These are phyloP conservation scores for Cryptococcus sp. DNA, from an alignment of 1,284 basidiomycete genomes.

Conservation along the genomic window DNA sequence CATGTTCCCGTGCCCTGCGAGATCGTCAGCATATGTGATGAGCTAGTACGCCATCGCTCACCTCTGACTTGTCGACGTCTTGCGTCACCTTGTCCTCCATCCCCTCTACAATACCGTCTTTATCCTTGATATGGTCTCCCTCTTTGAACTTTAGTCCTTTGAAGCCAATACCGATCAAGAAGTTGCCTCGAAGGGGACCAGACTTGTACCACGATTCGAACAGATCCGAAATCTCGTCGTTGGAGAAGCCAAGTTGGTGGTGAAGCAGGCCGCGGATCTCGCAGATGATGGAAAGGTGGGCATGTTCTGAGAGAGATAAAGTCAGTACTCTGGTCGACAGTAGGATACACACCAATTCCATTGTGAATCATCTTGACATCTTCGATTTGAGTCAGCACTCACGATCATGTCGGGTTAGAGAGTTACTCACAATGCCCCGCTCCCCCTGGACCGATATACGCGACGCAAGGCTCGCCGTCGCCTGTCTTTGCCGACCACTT, in stretches of 20 bases:
- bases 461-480: slow-evolving; percentile 38
- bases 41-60: slow-evolving; percentile 7
- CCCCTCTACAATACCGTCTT: slow-evolving; percentile 43
- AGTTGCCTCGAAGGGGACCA: slow-evolving; percentile 35
- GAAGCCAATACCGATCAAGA: slow-evolving; percentile 40
- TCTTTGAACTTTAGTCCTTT: slow-evolving; percentile 41
- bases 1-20: slow-evolving; percentile 33
- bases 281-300: slow-evolving; percentile 59
- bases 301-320: slow-evolving; percentile 30
- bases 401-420: neutral
- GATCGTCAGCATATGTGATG: no score
- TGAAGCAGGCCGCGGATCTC: slow-evolving; percentile 78
- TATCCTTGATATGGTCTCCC: slow-evolving; percentile 38
- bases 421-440: slow-evolving; percentile 37
- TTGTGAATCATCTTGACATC: slow-evolving; percentile 46
- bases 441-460: slow-evolving; percentile 43
- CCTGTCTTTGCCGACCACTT: slow-evolving; percentile 40
- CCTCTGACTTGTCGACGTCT: slow-evolving; percentile 42
- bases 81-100: slow-evolving; percentile 49
- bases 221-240: slow-evolving; percentile 37
- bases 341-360: slow-evolving; percentile 30
- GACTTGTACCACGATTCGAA: slow-evolving; percentile 42
- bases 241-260: slow-evolving; percentile 80
- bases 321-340: no score
- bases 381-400: slow-evolving; percentile 2